Evolutionary conservation across 2,329 filamentous ascomycete species (phyloP).

Genomic region (Fusarium xyrophilum): DNA sequence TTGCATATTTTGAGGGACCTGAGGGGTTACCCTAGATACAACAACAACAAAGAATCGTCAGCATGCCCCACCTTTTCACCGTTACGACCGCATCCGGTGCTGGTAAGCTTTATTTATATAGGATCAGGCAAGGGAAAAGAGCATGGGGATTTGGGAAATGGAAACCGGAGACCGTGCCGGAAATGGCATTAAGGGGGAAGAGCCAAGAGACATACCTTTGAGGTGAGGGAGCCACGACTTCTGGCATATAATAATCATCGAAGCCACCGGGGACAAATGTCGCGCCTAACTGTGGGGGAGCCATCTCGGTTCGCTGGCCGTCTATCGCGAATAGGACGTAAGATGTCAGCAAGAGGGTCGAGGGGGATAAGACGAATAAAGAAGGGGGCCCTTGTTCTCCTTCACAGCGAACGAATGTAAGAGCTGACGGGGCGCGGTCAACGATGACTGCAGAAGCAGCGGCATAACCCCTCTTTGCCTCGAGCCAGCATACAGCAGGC

Average conservation of each 20-base stretch:
- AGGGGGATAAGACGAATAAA: conserved; percentile 39
- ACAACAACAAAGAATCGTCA: conserved; percentile 47
- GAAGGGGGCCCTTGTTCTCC: conserved; percentile 38
- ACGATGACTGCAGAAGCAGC: conserved; percentile 40
- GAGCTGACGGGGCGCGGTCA: conserved; percentile 39
- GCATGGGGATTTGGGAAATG: conserved; percentile 29
- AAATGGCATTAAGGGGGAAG: conserved; percentile 27
- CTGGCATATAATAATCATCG: conserved; percentile 68
- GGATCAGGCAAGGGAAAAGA: conserved; percentile 22
- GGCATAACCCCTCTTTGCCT: conserved; percentile 38
- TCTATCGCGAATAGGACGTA: conserved; percentile 42
- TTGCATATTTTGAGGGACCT: conserved; percentile 97
- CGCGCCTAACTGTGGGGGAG: conserved; percentile 54
- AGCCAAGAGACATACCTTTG: conserved; percentile 57
- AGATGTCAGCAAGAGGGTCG: conserved; percentile 44
- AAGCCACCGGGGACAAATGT: conserved; percentile 65
- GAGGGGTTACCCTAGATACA: conserved; percentile 80
- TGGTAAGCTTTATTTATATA: conserved; percentile 30
- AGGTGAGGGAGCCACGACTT: conserved; percentile 64
- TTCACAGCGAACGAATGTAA: conserved; percentile 34
- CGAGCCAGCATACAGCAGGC: conserved; percentile 28
- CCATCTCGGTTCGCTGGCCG: conserved; percentile 40
- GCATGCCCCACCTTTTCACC: conserved; percentile 47
- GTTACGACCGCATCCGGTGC: conserved; percentile 39
- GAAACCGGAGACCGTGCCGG: conserved; percentile 26